These are phyloP conservation scores for Leccinellum albellum DNA, from an alignment of 768 basidiomycete species.

Conservation along the genomic window DNA sequence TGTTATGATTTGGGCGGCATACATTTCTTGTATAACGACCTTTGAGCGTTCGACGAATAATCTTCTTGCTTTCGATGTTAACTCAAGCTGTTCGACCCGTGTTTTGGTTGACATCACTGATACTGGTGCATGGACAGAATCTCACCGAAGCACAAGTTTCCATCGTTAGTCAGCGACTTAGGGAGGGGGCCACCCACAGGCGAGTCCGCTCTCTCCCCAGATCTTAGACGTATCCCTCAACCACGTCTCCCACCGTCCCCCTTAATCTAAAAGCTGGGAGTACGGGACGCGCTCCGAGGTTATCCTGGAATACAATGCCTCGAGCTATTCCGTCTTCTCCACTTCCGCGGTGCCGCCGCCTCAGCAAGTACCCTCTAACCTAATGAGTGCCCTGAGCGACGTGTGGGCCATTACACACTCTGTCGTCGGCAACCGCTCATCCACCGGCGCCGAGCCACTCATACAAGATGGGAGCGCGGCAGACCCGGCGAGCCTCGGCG, in stretches of 20 bases:
- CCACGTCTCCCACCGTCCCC: neutral
- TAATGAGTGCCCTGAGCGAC: slow-evolving; percentile 40
- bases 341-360: slow-evolving; percentile 27
- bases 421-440: slow-evolving; percentile 47
- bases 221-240: neutral
- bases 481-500: slow-evolving; percentile 78
- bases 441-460: slow-evolving; percentile 48
- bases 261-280: slow-evolving; percentile 45
- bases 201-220: slow-evolving; percentile 7
- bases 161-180: slow-evolving; percentile 35
- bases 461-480: slow-evolving; percentile 57
- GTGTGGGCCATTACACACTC: slow-evolving; percentile 53
- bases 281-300: slow-evolving; percentile 49
- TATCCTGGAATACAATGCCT: slow-evolving; percentile 46
- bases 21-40: neutral
- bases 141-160: slow-evolving; percentile 36
- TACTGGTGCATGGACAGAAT: slow-evolving; percentile 27
- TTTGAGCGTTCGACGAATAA: neutral
- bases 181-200: slow-evolving; percentile 43
- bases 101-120: slow-evolving; percentile 4
- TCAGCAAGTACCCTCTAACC: slow-evolving; percentile 12
- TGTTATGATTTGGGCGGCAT: neutral
- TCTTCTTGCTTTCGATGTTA: neutral
- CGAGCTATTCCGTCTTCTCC: slow-evolving; percentile 45
- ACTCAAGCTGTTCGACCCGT: neutral